Evolutionary conservation across 2,329 filamentous ascomycete species (phyloP).

Genomic region (Cordyceps militaris): DNA sequence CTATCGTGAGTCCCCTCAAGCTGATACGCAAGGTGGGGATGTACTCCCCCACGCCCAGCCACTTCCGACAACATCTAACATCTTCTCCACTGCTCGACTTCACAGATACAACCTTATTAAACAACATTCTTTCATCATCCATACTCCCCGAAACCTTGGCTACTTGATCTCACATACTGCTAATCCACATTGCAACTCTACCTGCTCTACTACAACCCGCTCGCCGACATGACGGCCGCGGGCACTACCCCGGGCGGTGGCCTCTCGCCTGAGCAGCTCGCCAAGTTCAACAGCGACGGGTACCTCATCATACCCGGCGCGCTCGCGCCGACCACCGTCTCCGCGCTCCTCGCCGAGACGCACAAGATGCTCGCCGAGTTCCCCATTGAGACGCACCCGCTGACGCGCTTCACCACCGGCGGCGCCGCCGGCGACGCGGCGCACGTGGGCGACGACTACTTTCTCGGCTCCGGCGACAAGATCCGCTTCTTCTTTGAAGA

Average conservation of each 20-base stretch:
- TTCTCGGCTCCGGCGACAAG: conserved; percentile 83
- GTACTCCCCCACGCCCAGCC: background rate
- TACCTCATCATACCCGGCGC: conserved; percentile 83
- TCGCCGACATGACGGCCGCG: background rate
- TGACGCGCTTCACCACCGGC: conserved; percentile 91
- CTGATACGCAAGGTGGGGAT: background rate
- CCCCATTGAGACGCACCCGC: conserved; percentile 73
- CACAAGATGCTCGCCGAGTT: conserved; percentile 67
- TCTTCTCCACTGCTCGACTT: background rate
- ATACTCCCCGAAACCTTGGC: background rate
- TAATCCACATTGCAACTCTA: no score
- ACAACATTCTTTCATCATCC: background rate
- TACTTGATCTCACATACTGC: background rate
- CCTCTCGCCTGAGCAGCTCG: conserved; percentile 64
- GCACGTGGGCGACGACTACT: conserved; percentile 93
- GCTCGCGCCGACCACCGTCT: conserved; percentile 58
- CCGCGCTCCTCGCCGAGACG: conserved; percentile 66
- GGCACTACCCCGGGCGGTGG: conserved; percentile 29
- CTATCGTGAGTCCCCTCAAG: background rate
- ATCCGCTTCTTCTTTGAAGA: conserved; percentile 97
- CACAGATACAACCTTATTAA: background rate
- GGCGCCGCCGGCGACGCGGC: conserved; percentile 48
- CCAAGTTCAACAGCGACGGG: conserved; percentile 71
- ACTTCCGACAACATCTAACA: background rate
- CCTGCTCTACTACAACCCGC: background rate